A percentile compares a stretch with the other conserved stretches of the same genome.
These are phyloP conservation scores for Dictyophora rubrovolvata DNA, from an alignment of 768 basidiomycete genomes.

Conservation along the genomic window DNA sequence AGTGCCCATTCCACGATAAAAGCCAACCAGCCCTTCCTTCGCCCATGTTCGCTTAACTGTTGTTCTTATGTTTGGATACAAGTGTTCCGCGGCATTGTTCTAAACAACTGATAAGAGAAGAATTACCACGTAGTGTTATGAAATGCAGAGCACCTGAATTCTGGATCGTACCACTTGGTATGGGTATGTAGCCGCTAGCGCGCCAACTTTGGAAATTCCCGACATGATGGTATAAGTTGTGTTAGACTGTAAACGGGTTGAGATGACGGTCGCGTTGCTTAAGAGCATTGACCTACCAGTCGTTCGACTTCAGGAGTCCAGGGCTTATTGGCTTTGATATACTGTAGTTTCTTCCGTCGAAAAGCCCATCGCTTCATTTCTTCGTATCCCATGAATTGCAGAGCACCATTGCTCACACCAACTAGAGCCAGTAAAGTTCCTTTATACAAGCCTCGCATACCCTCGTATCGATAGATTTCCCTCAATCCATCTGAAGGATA, in stretches of 20 bases:
- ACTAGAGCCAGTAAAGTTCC: conserved; percentile 83
- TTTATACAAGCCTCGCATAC: conserved; percentile 68
- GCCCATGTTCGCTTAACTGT: conserved; percentile 74
- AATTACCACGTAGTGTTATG: neutral
- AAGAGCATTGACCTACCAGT: conserved; percentile 45
- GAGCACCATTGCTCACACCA: conserved; percentile 88
- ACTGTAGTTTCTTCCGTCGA: conserved; percentile 59
- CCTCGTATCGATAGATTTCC: conserved; percentile 64
- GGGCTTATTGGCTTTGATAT: conserved; percentile 45
- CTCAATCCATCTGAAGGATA: conserved; percentile 52
- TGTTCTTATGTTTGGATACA: conserved; percentile 77
- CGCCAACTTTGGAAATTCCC: conserved; percentile 77
- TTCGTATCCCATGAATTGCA: conserved; percentile 96
- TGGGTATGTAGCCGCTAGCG: conserved; percentile 82
- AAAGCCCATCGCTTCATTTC: conserved; percentile 90
- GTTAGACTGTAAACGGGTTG: conserved; percentile 58
- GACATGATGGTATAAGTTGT: conserved; percentile 87
- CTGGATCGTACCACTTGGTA: conserved; percentile 95
- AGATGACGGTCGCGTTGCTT: neutral
- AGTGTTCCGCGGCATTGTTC: conserved; percentile 54
- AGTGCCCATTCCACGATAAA: conserved; percentile 91
- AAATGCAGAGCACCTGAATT: conserved; percentile 56
- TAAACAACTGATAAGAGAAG: conserved; percentile 16
- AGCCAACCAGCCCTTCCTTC: conserved; percentile 72
- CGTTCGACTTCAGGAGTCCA: conserved; percentile 76